phyloP scores from a whole-genome alignment of 2,329 filamentous ascomycete species.

The Lachnellula arida region DNA sequence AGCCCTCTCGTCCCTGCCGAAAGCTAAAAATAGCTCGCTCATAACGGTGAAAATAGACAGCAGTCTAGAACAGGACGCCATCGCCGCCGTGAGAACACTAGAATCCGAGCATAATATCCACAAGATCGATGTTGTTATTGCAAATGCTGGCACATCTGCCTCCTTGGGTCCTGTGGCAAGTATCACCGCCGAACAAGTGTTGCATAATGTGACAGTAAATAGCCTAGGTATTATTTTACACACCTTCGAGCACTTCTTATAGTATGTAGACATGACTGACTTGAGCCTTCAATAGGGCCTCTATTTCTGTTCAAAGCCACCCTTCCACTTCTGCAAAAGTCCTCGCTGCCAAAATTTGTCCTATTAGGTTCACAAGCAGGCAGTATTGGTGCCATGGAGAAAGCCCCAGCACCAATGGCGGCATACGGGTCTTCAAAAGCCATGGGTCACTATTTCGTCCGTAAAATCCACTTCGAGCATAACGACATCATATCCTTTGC shows the following conservation, averaged over 20 bases:
- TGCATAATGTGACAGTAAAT: slow-evolving; percentile 40
- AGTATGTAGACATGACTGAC: too few species aligned
- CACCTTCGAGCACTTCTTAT: slow-evolving; percentile 26
- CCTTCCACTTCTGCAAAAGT: slow-evolving; percentile 35
- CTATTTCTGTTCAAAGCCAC: slow-evolving; percentile 43
- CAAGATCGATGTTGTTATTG: slow-evolving; percentile 46
- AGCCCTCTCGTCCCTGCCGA: slow-evolving; percentile 35
- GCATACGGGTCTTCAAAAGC: slow-evolving; percentile 42
- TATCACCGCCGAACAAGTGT: slow-evolving; percentile 35
- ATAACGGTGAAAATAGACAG: slow-evolving; percentile 42
- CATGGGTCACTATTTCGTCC: slow-evolving; percentile 31
- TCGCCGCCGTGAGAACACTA: slow-evolving; percentile 32
- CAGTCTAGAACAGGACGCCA: slow-evolving; percentile 31
- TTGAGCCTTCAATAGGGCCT: slow-evolving; percentile 18
- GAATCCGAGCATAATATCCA: slow-evolving; percentile 33
- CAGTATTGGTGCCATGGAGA: slow-evolving; percentile 18
- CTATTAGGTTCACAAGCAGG: slow-evolving; percentile 31
- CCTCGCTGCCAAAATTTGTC: slow-evolving; percentile 33
- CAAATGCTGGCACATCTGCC: slow-evolving; percentile 44
- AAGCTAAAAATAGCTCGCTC: slow-evolving; percentile 33
- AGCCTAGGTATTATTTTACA: not conserved
- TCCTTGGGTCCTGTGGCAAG: slow-evolving; percentile 29
- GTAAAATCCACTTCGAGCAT: slow-evolving; percentile 35
- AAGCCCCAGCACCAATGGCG: slow-evolving; percentile 8
- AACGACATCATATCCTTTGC: too few species aligned